phyloP scores from a whole-genome alignment of 306 rosid species.

The Morella rubra region DNA sequence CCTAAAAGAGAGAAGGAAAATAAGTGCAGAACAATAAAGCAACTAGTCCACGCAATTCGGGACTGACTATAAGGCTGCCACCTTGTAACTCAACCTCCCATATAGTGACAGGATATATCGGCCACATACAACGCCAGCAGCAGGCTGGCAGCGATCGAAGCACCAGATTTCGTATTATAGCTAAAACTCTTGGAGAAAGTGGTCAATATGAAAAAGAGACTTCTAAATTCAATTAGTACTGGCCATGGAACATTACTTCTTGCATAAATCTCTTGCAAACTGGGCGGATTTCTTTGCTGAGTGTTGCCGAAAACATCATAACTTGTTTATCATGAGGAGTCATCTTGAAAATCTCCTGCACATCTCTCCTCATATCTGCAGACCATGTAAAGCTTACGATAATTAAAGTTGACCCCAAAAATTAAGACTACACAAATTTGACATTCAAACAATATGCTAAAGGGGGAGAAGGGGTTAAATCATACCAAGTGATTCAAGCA shows the following conservation, averaged over 20 bases:
- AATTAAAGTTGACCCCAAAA: neutral
- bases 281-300: slow-evolving; percentile 99
- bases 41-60: slow-evolving; percentile 24
- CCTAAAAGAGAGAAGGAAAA: slow-evolving; percentile 5
- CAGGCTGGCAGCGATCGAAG: slow-evolving; percentile 34
- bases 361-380: slow-evolving; percentile 98
- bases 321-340: slow-evolving; percentile 99
- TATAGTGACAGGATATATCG: slow-evolving; percentile 26
- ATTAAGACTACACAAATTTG: neutral
- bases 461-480: neutral
- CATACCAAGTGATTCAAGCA: slow-evolving; percentile 98
- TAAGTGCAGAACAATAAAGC: slow-evolving; percentile 22
- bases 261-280: slow-evolving; percentile 99
- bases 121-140: slow-evolving; percentile 26
- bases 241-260: slow-evolving; percentile 98
- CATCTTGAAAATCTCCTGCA: slow-evolving; percentile 97
- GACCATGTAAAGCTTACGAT: slow-evolving; percentile 19
- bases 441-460: neutral
- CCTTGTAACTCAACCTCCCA: slow-evolving; percentile 28
- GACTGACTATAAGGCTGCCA: slow-evolving; percentile 21
- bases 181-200: slow-evolving; percentile 49
- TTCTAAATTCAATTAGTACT: slow-evolving; percentile 78
- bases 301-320: slow-evolving; percentile 99
- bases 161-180: slow-evolving; percentile 35
- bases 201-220: slow-evolving; percentile 70